Base-by-base conservation (phyloP, 129 eudicot genomes). In the Helichrysum umbraculigerum region DNA sequence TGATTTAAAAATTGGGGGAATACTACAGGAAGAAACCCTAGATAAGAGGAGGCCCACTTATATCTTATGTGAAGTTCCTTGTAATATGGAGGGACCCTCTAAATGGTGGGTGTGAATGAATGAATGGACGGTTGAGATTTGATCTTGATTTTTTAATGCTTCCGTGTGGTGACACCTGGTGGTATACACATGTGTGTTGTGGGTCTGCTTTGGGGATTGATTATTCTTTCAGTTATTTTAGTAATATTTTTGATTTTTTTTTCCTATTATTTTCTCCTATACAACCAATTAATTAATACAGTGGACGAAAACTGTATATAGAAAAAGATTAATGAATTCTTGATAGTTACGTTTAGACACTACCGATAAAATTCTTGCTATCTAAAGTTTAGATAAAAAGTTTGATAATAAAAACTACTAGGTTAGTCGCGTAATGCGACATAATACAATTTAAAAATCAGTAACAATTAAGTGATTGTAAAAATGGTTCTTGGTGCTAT, bases 1-100 rank as follows among this genome's bases (percentile, higher is more conserved):
- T 3, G 6, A 6, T 35, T 12, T 3, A 15, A 59, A 58, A 61
- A 59, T 37, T 39, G 41, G 68, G 78, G 56, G 34, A 58, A 58
- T 10, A 21, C 0, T 1, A 25, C 28, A 25, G 56, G 28, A 57
- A 50, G 74, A 78, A 78, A 79, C 83, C 83, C 83, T 79, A 79
- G 83, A 79, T 51, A 64, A 79, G 42, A 79, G 82, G 73, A 72
- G 78, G 41, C 83, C 83, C 83, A 79, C 83, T 71, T 58, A 78
- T 67, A 78, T 67, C 80, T 73, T 66, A 28, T 66, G 28, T 11
- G 80, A 66, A 44, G 12, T 73, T 76, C 69, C 81, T 68, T 37
- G 16, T 65, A 68, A 68, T 34, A 52, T 47, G 83, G 83, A 47
- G 59, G 78, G 73, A 25, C 78, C 78, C 68, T 0, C 67, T 30